Evolutionary conservation across 2,329 filamentous ascomycete species (phyloP).

Genomic region (Pestalotiopsis sp.): DNA sequence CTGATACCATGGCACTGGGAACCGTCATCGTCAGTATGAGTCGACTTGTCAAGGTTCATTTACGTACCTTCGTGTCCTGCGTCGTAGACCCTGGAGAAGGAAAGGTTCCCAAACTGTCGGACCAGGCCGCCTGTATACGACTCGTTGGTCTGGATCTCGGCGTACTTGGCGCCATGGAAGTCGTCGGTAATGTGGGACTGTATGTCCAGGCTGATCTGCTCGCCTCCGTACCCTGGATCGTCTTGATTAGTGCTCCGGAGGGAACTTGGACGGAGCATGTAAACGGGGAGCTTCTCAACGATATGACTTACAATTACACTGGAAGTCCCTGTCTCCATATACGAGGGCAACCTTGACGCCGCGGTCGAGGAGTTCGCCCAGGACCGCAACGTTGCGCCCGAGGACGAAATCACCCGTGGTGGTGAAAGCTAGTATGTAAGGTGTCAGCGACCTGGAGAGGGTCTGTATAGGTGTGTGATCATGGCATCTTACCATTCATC

Average conservation of each 20-base stretch:
- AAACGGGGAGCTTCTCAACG: neutral
- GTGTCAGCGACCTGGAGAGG: neutral
- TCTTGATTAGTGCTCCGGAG: neutral
- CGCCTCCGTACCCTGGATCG: slow-evolving; percentile 6
- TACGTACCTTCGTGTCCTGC: slow-evolving; percentile 8
- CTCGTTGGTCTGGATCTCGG: slow-evolving; percentile 5
- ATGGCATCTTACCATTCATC: neutral
- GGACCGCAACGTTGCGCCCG: neutral
- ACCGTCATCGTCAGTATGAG: neutral
- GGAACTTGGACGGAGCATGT: neutral
- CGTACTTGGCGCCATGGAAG: slow-evolving; percentile 1
- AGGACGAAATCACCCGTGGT: slow-evolving; percentile 2
- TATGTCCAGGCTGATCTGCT: slow-evolving; percentile 7
- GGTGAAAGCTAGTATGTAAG: neutral
- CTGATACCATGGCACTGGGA: slow-evolving; percentile 9
- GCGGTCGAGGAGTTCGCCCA: slow-evolving; percentile 8
- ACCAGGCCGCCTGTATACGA: slow-evolving; percentile 9
- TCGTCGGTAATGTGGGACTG: neutral
- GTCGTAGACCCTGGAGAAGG: slow-evolving; percentile 5
- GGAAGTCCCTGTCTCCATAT: slow-evolving; percentile 9
- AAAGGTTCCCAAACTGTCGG: slow-evolving; percentile 6
- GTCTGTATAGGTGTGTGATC: neutral
- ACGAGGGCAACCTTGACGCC: slow-evolving; percentile 4
- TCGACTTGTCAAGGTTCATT: neutral
- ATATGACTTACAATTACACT: slow-evolving; percentile 9